Evolutionary conservation across 768 basidiomycete species (phyloP).

Genomic region (Suillus decipiens): DNA sequence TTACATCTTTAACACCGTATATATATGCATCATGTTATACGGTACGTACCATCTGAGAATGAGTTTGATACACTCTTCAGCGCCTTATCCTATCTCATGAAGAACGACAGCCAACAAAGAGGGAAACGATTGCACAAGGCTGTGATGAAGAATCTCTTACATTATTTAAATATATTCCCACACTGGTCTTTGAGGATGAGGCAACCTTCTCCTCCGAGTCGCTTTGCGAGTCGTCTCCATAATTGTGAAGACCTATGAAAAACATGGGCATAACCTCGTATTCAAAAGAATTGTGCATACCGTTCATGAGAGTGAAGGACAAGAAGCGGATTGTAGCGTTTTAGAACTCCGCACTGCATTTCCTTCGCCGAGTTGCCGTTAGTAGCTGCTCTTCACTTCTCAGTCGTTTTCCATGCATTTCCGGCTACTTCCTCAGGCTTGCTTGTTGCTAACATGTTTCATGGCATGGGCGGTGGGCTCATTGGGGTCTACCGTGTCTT

Average conservation of each 20-base stretch:
- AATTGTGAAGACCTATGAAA: slow-evolving; percentile 58
- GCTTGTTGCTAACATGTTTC: slow-evolving; percentile 35
- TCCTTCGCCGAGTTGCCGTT: slow-evolving; percentile 30
- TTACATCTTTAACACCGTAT: neutral
- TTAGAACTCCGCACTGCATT: slow-evolving; percentile 28
- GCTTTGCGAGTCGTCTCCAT: slow-evolving; percentile 64
- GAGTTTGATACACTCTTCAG: slow-evolving; percentile 36
- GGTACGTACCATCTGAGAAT: slow-evolving; percentile 32
- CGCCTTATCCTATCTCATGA: slow-evolving; percentile 64
- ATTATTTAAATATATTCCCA: slow-evolving; percentile 37
- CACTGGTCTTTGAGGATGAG: slow-evolving; percentile 27
- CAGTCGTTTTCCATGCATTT: slow-evolving; percentile 21
- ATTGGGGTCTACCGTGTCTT: slow-evolving; percentile 17
- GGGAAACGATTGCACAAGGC: slow-evolving; percentile 54
- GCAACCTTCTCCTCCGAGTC: slow-evolving; percentile 49
- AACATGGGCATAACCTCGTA: neutral
- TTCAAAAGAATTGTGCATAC: slow-evolving; percentile 22
- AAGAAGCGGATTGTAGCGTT: slow-evolving; percentile 4
- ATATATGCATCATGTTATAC: neutral
- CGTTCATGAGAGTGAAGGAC: slow-evolving; percentile 27
- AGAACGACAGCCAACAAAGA: slow-evolving; percentile 63
- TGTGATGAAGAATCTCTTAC: slow-evolving; percentile 58
- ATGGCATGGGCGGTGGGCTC: slow-evolving; percentile 36
- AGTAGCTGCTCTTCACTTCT: neutral
- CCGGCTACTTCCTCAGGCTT: slow-evolving; percentile 22